These are phyloP conservation scores for Acanthamoeba polyphaga DNA, from an alignment of 208 protist species.

Conservation along the genomic window DNA sequence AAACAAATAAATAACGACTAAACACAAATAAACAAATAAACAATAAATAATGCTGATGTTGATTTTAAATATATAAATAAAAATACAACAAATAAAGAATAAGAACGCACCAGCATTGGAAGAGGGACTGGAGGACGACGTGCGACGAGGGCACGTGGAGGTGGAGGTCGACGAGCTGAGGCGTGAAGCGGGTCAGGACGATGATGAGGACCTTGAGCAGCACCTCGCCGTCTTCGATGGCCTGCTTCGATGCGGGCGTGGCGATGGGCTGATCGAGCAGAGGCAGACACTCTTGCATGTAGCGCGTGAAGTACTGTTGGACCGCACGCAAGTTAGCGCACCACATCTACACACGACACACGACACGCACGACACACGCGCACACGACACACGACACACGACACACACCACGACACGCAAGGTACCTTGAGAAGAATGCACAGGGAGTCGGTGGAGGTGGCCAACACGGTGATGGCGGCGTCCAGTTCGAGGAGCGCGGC, in stretches of 20 bases:
- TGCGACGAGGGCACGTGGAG: constrained; percentile 12
- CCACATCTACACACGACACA: not conserved
- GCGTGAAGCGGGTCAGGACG: constrained; percentile 34
- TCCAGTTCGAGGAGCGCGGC: constrained; percentile 16
- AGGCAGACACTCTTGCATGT: constrained; percentile 50
- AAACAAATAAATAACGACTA: no score
- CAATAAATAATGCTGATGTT: no score
- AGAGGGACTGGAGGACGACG: constrained; percentile 26
- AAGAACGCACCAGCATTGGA: not conserved
- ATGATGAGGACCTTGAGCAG: constrained; percentile 64
- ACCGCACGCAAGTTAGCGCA: no score
- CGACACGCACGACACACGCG: not conserved
- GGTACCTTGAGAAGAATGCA: not conserved
- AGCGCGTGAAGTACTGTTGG: constrained; percentile 14
- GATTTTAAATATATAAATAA: no score
- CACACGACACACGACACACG: not conserved
- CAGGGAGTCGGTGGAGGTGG: constrained; percentile 26
- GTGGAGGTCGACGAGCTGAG: constrained; percentile 38
- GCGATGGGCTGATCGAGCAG: constrained; percentile 50
- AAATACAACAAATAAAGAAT: no score
- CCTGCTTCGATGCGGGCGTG: constrained; percentile 22
- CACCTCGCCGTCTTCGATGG: constrained; percentile 44
- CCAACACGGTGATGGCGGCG: constrained; percentile 31
- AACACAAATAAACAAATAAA: no score
- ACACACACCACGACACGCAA: not conserved